Conservation (phyloP, 495 filamentous ascomycete species). For the Penicillium mononematosum region DNA sequence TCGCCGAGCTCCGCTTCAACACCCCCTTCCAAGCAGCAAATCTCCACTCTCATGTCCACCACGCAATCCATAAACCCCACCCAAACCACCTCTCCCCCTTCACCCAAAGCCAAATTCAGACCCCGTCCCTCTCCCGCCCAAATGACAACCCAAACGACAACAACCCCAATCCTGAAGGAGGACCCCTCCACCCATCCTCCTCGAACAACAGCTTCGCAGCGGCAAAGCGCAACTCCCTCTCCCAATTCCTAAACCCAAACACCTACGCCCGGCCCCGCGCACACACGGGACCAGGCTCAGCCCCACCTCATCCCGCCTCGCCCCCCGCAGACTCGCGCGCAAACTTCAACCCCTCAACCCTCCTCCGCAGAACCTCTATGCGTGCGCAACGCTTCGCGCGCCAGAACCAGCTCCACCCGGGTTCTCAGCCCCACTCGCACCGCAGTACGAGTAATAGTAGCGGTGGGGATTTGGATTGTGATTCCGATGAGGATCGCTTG, state of each 20-base stretch:
- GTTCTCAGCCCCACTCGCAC: conserved; percentile 11
- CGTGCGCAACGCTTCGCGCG: conserved; percentile 23
- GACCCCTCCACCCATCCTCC: background rate
- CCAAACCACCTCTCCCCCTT: conserved; percentile 30
- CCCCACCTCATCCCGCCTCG: background rate
- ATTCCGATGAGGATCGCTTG: conserved; percentile 46
- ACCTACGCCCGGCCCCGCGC: conserved; percentile 31
- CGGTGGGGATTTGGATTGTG: conserved; percentile 16
- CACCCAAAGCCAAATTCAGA: conserved; percentile 25
- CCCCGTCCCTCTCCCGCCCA: conserved; percentile 14
- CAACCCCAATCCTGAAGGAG: background rate
- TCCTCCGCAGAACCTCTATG: conserved; percentile 25
- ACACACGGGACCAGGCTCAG: conserved; percentile 24
- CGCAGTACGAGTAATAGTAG: conserved; percentile 34
- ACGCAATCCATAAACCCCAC: conserved; percentile 22
- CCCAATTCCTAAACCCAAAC: conserved; percentile 38
- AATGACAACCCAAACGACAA: conserved; percentile 9
- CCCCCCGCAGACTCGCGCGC: background rate
- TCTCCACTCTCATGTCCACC: conserved; percentile 31
- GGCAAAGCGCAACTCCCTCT: conserved; percentile 36
- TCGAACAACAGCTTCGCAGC: conserved; percentile 5
- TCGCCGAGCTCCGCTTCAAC: conserved; percentile 89
- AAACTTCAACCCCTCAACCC: conserved; percentile 12
- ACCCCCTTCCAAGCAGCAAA: conserved; percentile 57
- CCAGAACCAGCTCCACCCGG: conserved; percentile 18